phyloP scores from a whole-genome alignment of 2,329 filamentous ascomycete species.

The Colletotrichum filicis region DNA sequence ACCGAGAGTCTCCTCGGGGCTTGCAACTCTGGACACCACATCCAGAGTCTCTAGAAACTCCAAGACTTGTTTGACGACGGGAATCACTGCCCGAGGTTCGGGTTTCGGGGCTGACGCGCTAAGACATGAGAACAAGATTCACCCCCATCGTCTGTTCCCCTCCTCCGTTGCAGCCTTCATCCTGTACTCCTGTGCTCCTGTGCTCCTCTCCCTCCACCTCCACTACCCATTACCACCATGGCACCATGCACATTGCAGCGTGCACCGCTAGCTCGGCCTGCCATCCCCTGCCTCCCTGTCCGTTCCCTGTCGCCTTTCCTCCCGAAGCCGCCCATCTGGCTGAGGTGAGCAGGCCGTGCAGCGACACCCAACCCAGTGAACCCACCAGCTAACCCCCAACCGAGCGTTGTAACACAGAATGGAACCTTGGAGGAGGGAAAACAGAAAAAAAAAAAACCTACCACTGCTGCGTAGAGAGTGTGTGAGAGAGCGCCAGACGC shows the following conservation, averaged over 20 bases:
- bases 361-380: slow-evolving; percentile 24
- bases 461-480: too few species aligned
- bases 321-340: neutral
- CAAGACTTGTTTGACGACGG: neutral
- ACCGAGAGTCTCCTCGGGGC: slow-evolving; percentile 8
- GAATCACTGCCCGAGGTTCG: slow-evolving; percentile 14
- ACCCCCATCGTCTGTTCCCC: neutral
- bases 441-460: neutral
- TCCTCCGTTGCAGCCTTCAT: neutral
- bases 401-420: slow-evolving; percentile 1
- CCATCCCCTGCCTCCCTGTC: slow-evolving; percentile 13
- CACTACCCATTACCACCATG: neutral
- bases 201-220: neutral
- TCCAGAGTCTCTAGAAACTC: neutral
- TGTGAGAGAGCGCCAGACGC: neutral
- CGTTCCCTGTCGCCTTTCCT: slow-evolving; percentile 1
- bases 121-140: slow-evolving; percentile 13
- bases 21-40: neutral
- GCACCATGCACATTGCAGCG: too few species aligned
- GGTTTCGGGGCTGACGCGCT: slow-evolving; percentile 25
- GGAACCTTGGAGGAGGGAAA: neutral
- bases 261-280: neutral
- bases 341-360: neutral
- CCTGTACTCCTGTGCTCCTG: neutral
- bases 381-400: slow-evolving; percentile 13